Evolutionary conservation across 1,139 yeast genomes (phyloP), one percentile per base, ranked within the genome.

Genomic region (Ashbya aceris): DNA sequence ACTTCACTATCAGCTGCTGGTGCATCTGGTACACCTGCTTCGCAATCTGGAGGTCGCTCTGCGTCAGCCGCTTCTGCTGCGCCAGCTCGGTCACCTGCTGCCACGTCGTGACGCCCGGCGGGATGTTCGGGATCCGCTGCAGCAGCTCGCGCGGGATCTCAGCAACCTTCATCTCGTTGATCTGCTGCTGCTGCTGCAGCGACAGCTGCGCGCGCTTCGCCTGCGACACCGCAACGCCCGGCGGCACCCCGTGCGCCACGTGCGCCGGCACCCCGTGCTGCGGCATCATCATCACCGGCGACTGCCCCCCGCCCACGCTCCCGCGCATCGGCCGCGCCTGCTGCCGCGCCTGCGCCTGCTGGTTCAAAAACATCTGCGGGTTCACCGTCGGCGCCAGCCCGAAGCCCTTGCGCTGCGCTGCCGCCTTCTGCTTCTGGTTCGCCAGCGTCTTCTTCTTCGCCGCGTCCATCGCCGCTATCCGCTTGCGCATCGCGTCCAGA

Each of bases 31-130:
- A 68, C 11, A 66, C 51, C 40, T 61, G 65, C 35, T 62, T 56
- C n/a, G 68, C 58, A 33, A 64, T 49, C 29, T 60, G 62, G 49
- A 65, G 50, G 36, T 66, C 70, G 40, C 56, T 64, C 27, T 62
- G 65, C 14, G 65, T 60, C 33, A 65, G 43, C 20, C 62, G 50
- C 38, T 61, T 78, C 49, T 76, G 74, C 46, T 73, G 75, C 40
- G 83, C 70, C 51, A 83, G 72, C 41, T 82, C 85, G 58, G 83
- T 79, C 26, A 87, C 77, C 58, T 82, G 89, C 34, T 77, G 74
- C 95, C 95, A 86, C 4, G 95, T 84, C 49, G 75, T 79, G 32
- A 80, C 80, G 41, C 79, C 83, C n/a, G 82, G 79, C 0, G 96
- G 96, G 30, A 87, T 67, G 38, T 77, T 79, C 9, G 96, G 95